phyloP scores from a whole-genome alignment of 495 filamentous ascomycete species.

The Aspergillus haitiensis region DNA sequence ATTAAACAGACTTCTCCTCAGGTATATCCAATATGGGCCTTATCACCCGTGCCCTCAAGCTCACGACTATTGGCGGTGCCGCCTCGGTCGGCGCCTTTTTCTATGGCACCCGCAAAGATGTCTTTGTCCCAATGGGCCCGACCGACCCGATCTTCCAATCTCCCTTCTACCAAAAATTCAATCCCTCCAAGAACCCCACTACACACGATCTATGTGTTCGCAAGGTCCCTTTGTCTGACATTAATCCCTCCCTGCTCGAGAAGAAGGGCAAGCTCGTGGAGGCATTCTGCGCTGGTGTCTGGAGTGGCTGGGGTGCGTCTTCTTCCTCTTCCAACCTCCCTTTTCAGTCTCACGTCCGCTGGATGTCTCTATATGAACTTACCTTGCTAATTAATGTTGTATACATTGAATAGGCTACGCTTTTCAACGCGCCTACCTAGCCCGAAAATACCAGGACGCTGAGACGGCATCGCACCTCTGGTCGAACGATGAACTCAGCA shows the following conservation, averaged over 20 bases:
- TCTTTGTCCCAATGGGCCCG: constrained; percentile 49
- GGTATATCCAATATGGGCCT: not conserved
- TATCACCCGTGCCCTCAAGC: constrained; percentile 35
- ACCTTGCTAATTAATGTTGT: constrained; percentile 1
- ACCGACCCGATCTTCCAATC: constrained; percentile 64
- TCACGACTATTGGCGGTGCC: constrained; percentile 41
- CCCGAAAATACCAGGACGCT: constrained; percentile 60
- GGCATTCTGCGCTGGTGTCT: constrained; percentile 65
- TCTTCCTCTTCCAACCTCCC: not conserved
- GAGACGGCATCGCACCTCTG: constrained; percentile 66
- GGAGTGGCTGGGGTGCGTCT: constrained; percentile 62
- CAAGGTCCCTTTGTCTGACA: constrained; percentile 59
- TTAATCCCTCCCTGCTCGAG: constrained; percentile 64
- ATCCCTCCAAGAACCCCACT: constrained; percentile 60
- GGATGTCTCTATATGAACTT: no score
- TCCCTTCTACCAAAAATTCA: constrained; percentile 55
- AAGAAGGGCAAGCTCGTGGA: constrained; percentile 58
- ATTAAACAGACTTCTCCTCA: no score
- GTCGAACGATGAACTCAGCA: constrained; percentile 53
- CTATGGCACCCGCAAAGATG: constrained; percentile 45
- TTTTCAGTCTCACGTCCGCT: not conserved
- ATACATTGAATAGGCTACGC: constrained; percentile 52
- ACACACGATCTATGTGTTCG: constrained; percentile 64
- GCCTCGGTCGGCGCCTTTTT: constrained; percentile 47
- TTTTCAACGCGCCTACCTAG: constrained; percentile 60